phyloP scores from a whole-genome alignment of 2,329 filamentous ascomycete species.

The Gnomoniopsis sp. region DNA sequence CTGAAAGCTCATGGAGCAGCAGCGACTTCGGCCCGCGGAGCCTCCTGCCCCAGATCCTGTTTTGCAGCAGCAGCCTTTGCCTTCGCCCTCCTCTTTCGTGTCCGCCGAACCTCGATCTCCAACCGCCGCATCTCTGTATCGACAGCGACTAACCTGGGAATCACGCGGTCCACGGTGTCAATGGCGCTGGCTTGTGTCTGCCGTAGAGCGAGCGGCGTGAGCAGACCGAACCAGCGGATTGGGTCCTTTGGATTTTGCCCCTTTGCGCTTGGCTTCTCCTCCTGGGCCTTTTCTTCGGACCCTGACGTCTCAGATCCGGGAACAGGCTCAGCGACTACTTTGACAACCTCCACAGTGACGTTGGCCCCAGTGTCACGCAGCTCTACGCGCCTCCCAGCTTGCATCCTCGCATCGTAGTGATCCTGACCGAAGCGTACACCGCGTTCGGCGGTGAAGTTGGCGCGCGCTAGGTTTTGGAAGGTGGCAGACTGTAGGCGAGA shows the following conservation, averaged over 20 bases:
- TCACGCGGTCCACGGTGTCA: slow-evolving; percentile 50
- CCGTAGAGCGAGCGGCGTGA: slow-evolving; percentile 49
- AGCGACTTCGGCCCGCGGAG: not conserved
- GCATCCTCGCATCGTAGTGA: slow-evolving; percentile 72
- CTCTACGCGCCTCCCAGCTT: slow-evolving; percentile 42
- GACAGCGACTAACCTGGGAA: slow-evolving; percentile 57
- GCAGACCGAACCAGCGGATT: slow-evolving; percentile 53
- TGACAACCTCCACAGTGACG: not conserved
- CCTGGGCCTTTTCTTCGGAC: not conserved
- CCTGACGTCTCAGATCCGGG: not conserved
- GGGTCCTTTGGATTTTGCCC: slow-evolving; percentile 43
- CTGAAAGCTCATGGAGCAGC: not conserved
- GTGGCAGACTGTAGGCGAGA: slow-evolving; percentile 51
- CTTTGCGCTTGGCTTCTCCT: slow-evolving; percentile 4
- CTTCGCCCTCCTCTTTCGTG: slow-evolving; percentile 49
- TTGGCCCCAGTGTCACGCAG: not conserved
- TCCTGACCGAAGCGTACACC: slow-evolving; percentile 65
- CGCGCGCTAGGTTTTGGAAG: slow-evolving; percentile 63
- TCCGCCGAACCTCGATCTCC: slow-evolving; percentile 66
- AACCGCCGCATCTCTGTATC: slow-evolving; percentile 58
- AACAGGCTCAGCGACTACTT: not conserved
- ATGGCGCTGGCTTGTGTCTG: slow-evolving; percentile 59
- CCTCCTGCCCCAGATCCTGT: slow-evolving; percentile 20
- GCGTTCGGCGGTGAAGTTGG: slow-evolving; percentile 67
- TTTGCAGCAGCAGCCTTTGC: slow-evolving; percentile 33